A percentile compares a stretch with the other conserved stretches of the same genome.
These are phyloP conservation scores for Syncephalastrum contaminatum DNA, from an alignment of 371 early-diverging fungal genomes.

Conservation along the genomic window DNA sequence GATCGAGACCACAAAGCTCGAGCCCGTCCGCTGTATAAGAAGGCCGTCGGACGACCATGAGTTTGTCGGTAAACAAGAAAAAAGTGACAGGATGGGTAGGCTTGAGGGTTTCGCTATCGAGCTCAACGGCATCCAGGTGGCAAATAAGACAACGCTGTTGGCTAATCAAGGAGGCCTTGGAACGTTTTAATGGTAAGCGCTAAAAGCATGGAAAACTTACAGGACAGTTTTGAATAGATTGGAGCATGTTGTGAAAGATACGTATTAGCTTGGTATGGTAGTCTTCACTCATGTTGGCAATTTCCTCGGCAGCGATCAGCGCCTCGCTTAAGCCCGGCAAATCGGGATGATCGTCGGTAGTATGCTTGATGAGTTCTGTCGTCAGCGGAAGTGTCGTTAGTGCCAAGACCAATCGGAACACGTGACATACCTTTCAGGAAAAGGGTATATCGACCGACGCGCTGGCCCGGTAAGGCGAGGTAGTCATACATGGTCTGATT, in stretches of 20 bases:
- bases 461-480: conserved; percentile 34
- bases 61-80: conserved; percentile 43
- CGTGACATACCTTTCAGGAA: conserved; percentile 31
- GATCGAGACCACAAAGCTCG: conserved; percentile 25
- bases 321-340: conserved; percentile 27
- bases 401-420: background rate
- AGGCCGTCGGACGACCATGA: conserved; percentile 43
- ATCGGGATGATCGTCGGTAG: conserved; percentile 34
- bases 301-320: conserved; percentile 29
- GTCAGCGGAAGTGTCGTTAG: background rate
- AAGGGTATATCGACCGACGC: conserved; percentile 44
- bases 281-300: conserved; percentile 47
- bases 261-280: conserved; percentile 41
- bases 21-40: conserved; percentile 23
- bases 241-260: conserved; percentile 39
- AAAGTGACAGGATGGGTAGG: conserved; percentile 36
- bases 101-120: conserved; percentile 24
- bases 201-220: conserved; percentile 17
- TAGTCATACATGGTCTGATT: conserved; percentile 21
- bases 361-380: conserved; percentile 33
- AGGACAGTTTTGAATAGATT: conserved; percentile 41
- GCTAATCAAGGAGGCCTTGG: conserved; percentile 43
- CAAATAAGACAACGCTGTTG: conserved; percentile 37
- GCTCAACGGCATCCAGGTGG: conserved; percentile 41
- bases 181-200: background rate